These are phyloP conservation scores for Lachnellula arida DNA, from an alignment of 2,329 filamentous ascomycete species.

Conservation along the genomic window DNA sequence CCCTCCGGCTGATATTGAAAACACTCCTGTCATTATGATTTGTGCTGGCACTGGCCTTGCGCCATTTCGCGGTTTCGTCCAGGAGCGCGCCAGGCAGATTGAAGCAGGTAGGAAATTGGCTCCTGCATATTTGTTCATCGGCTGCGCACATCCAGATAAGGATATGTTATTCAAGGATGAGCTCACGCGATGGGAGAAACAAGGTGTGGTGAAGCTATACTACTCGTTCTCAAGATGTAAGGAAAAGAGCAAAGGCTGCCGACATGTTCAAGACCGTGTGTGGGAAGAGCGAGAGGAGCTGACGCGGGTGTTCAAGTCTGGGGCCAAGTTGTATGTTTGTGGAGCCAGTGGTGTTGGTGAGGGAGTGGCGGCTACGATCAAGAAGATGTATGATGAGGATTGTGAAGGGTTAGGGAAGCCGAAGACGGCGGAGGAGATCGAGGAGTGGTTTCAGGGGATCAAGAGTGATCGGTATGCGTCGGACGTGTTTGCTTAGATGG, in stretches of 20 bases:
- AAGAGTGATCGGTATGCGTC: constrained; percentile 42
- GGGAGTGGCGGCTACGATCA: constrained; percentile 37
- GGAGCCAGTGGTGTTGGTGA: constrained; percentile 36
- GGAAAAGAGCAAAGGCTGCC: constrained; percentile 20
- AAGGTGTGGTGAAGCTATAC: constrained; percentile 22
- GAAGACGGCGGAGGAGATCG: constrained; percentile 37
- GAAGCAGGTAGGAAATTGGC: constrained; percentile 31
- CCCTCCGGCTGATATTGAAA: constrained; percentile 22
- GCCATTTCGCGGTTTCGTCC: constrained; percentile 45
- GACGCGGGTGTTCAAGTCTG: constrained; percentile 20
- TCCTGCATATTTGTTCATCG: constrained; percentile 27
- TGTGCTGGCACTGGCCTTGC: constrained; percentile 38
- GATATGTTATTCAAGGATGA: constrained; percentile 23
- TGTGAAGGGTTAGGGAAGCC: constrained; percentile 30
- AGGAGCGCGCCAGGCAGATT: constrained; percentile 43
- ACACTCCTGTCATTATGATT: constrained; percentile 32
- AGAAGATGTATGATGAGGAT: constrained; percentile 40
- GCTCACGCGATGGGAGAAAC: constrained; percentile 21
- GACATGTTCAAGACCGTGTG: constrained; percentile 26
- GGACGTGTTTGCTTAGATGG: constrained; percentile 36
- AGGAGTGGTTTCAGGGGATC: constrained; percentile 41
- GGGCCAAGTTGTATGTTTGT: constrained; percentile 28
- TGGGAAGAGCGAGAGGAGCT: constrained; percentile 25
- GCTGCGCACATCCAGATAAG: constrained; percentile 21
- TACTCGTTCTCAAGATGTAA: constrained; percentile 20